A percentile compares a stretch with the other conserved stretches of the same genome.
phyloP scores from a whole-genome alignment of 169 alveolate species.

The Babesia sp. region DNA sequence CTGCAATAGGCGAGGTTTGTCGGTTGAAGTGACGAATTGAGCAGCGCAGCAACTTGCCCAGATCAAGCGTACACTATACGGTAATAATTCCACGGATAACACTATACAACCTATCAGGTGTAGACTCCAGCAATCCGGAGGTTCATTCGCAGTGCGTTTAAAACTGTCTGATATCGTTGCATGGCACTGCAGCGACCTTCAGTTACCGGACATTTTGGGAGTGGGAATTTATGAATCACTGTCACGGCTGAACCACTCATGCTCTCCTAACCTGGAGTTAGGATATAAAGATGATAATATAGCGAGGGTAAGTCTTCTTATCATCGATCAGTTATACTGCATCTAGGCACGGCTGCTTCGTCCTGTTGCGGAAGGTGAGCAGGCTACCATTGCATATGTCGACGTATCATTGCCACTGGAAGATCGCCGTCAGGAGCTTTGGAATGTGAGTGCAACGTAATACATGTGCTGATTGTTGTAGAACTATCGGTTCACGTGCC shows the following conservation, averaged over 20 bases:
- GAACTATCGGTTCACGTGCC: conserved; percentile 58
- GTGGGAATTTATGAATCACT: conserved; percentile 47
- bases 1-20: conserved; percentile 17
- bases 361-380: conserved; percentile 42
- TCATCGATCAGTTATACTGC: neutral
- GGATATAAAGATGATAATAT: conserved; percentile 33
- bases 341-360: conserved; percentile 28
- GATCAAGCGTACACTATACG: conserved; percentile 9
- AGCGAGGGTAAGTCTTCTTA: conserved; percentile 33
- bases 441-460: neutral
- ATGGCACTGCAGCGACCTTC: conserved; percentile 18
- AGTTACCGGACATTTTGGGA: conserved; percentile 61
- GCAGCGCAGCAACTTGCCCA: conserved; percentile 7
- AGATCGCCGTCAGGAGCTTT: conserved; percentile 32
- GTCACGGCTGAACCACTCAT: conserved; percentile 62
- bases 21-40: neutral
- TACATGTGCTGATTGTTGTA: neutral
- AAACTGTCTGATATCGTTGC: neutral
- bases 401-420: conserved; percentile 26
- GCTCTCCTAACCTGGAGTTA: conserved; percentile 57
- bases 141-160: conserved; percentile 22
- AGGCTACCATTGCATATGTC: conserved; percentile 57
- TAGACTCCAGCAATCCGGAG: neutral
- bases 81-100: neutral
- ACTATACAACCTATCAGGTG: neutral